A percentile compares a stretch with the other conserved stretches of the same genome.
phyloP scores from a whole-genome alignment of 306 rosid species.

The Malus asiatica region DNA sequence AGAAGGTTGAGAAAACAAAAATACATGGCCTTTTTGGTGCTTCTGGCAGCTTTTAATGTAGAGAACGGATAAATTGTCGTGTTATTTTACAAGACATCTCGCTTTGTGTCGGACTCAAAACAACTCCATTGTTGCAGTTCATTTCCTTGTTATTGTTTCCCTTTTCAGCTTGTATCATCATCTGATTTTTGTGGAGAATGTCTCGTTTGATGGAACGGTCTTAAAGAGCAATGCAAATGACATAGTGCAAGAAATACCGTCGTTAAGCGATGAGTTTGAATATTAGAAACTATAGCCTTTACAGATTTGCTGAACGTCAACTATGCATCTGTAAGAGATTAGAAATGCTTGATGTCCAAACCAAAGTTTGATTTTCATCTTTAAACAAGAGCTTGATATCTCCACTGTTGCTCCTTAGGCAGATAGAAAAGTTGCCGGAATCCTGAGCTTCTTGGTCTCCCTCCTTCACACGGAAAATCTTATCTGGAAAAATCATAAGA shows the following conservation, averaged over 20 bases:
- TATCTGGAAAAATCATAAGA: slow-evolving; percentile 3
- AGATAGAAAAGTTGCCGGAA: slow-evolving; percentile 7
- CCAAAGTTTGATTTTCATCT: slow-evolving; percentile 10
- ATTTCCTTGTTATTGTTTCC: neutral
- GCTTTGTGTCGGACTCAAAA: neutral
- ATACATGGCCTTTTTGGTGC: neutral
- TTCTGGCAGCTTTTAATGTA: neutral
- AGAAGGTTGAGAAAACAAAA: neutral
- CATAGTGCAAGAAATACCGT: neutral
- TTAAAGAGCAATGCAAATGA: neutral
- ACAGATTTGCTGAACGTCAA: neutral
- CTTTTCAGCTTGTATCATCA: too few species aligned
- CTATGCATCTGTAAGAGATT: slow-evolving; percentile 9
- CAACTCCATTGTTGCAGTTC: neutral
- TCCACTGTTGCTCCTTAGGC: slow-evolving; percentile 6
- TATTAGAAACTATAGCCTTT: neutral
- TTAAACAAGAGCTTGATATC: slow-evolving; percentile 17
- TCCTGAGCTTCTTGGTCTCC: neutral
- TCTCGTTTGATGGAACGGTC: neutral
- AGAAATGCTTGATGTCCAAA: slow-evolving; percentile 15
- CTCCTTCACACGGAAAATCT: slow-evolving; percentile 17
- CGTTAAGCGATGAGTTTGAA: neutral
- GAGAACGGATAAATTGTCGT: neutral
- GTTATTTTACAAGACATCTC: neutral
- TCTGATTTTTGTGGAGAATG: neutral